These are phyloP conservation scores for Pontederia crassipes DNA, from an alignment of 176 grass and related monocot genomes.

Conservation along the genomic window DNA sequence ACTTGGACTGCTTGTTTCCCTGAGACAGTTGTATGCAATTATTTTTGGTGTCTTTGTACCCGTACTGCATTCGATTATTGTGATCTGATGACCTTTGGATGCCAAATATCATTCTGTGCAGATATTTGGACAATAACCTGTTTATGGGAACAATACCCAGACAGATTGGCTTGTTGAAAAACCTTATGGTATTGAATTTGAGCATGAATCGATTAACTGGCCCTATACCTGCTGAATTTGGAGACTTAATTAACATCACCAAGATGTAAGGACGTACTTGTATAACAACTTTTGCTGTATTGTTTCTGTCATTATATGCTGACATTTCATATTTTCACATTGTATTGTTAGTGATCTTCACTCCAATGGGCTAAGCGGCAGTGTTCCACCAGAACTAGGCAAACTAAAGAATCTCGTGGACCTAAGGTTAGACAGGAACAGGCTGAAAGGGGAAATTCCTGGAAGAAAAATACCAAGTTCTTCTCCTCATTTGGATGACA, in stretches of 20 bases:
- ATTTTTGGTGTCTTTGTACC: neutral
- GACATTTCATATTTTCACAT: constrained; percentile 1
- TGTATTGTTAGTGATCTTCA: constrained; percentile 50
- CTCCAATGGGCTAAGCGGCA: constrained; percentile 75
- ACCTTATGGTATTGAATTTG: constrained; percentile 69
- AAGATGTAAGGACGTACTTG: constrained; percentile 44
- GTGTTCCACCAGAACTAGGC: constrained; percentile 56
- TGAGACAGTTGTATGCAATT: constrained; percentile 70
- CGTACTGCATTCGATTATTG: neutral
- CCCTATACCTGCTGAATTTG: constrained; percentile 59
- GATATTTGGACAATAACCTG: constrained; percentile 71
- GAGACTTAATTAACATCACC: constrained; percentile 40
- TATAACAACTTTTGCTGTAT: neutral
- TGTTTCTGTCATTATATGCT: constrained; percentile 1
- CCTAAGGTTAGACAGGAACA: constrained; percentile 78
- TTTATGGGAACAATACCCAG: constrained; percentile 74
- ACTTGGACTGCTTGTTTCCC: constrained; percentile 46
- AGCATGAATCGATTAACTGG: constrained; percentile 66
- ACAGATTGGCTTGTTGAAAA: constrained; percentile 54
- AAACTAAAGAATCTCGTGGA: constrained; percentile 76
- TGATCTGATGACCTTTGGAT: neutral
- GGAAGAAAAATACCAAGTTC: constrained; percentile 29
- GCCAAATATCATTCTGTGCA: constrained; percentile 12
- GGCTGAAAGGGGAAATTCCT: constrained; percentile 61
- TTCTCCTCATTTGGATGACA: constrained; percentile 37